phyloP scores from a whole-genome alignment of 2,329 filamentous ascomycete genomes.

The Chaetomiaceae sp. region DNA sequence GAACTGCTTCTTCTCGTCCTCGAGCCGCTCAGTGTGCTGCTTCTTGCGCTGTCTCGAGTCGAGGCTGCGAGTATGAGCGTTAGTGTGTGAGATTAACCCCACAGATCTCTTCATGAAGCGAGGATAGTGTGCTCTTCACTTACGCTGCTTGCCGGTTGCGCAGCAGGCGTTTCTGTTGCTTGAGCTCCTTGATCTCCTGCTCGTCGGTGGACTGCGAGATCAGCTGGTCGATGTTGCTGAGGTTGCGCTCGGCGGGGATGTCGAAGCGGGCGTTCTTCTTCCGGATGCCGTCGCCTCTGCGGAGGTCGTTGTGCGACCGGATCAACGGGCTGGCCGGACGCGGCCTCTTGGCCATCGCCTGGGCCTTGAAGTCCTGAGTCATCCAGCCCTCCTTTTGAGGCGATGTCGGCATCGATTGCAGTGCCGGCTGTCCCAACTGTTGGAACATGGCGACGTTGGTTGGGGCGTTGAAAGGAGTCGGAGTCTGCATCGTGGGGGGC shows the following conservation, averaged over 20 bases:
- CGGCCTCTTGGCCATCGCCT: slow-evolving; percentile 54
- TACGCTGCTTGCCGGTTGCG: slow-evolving; percentile 96
- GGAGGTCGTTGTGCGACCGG: slow-evolving; percentile 69
- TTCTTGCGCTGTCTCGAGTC: slow-evolving; percentile 98
- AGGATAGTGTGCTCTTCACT: slow-evolving; percentile 37
- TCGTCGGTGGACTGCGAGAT: slow-evolving; percentile 86
- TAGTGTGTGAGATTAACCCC: too few relatives aligned
- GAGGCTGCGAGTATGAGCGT: slow-evolving; percentile 57
- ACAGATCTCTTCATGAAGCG: too few relatives aligned
- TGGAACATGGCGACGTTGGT: slow-evolving; percentile 49
- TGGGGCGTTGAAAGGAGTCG: slow-evolving; percentile 50
- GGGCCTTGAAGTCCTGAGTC: slow-evolving; percentile 41
- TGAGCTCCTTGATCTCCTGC: slow-evolving; percentile 93
- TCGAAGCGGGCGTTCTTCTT: slow-evolving; percentile 99
- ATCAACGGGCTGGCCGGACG: slow-evolving; percentile 61
- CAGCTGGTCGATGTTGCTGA: slow-evolving; percentile 89
- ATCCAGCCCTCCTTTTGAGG: slow-evolving; percentile 53
- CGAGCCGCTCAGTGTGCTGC: slow-evolving; percentile 91
- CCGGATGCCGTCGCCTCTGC: slow-evolving; percentile 79
- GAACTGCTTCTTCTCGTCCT: slow-evolving; percentile 93
- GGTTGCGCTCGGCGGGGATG: slow-evolving; percentile 86
- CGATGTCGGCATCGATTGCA: slow-evolving; percentile 46
- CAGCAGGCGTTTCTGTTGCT: slow-evolving; percentile 93
- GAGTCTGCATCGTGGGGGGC: slow-evolving; percentile 39
- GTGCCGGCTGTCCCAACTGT: slow-evolving; percentile 39